Evolutionary conservation across 805 yeast genomes (phyloP).

Genomic region (Ogataea ganodermae): DNA sequence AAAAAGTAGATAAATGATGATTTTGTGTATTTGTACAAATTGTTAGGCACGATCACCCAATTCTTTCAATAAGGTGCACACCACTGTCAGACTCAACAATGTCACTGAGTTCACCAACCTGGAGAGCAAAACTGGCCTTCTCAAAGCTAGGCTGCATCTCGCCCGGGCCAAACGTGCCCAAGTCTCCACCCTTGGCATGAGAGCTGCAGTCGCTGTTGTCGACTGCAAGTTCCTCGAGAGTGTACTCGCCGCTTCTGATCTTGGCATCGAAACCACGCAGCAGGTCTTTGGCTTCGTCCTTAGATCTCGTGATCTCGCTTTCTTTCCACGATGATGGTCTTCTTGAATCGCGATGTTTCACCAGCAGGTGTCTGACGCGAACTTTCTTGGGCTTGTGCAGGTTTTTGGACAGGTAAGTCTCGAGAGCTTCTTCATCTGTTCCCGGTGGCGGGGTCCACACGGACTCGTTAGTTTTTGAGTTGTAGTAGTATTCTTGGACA

Average conservation of each 20-base stretch:
- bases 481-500: constrained; percentile 80
- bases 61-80: constrained; percentile 82
- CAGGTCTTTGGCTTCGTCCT: constrained; percentile 79
- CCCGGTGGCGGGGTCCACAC: constrained; percentile 93
- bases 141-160: constrained; percentile 97
- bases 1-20: background rate
- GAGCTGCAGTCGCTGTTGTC: constrained; percentile 90
- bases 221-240: constrained; percentile 70
- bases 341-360: constrained; percentile 82
- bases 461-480: constrained; percentile 69
- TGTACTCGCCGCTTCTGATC: constrained; percentile 63
- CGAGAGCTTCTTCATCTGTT: constrained; percentile 62
- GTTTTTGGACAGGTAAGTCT: constrained; percentile 51
- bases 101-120: constrained; percentile 80
- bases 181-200: constrained; percentile 85
- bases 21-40: background rate
- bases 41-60: constrained; percentile 51
- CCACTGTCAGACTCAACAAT: constrained; percentile 91
- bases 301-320: constrained; percentile 69
- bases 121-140: constrained; percentile 76
- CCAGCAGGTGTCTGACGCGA: constrained; percentile 76
- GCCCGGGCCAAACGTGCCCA: constrained; percentile 85
- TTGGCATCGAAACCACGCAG: constrained; percentile 57
- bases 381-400: constrained; percentile 63
- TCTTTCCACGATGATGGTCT: constrained; percentile 90